Percentiles rank a stretch among this genome's conserved stretches.
Conservation (phyloP, 257 asterid species). For the Solanum virginianum region DNA sequence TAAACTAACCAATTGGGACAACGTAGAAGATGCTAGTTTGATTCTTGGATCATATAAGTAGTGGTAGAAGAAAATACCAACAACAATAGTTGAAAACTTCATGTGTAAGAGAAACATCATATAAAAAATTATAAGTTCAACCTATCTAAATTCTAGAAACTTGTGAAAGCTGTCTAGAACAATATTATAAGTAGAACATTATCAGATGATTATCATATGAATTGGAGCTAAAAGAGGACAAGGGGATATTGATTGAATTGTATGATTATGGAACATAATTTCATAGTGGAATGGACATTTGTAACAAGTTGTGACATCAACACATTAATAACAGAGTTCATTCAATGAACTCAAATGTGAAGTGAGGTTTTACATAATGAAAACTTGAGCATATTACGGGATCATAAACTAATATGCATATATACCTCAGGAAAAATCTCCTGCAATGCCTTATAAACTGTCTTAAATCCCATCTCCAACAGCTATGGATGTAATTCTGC, state of each 20-base stretch:
- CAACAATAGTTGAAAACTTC: neutral
- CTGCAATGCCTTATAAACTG: conserved; percentile 14
- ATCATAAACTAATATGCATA: neutral
- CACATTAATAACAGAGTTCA: neutral
- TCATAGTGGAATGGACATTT: neutral
- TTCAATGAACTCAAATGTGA: neutral
- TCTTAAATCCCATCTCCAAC: conserved; percentile 21
- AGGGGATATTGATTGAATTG: neutral
- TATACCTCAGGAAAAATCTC: conserved; percentile 32
- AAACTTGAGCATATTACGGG: neutral
- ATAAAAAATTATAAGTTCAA: neutral
- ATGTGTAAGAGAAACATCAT: neutral
- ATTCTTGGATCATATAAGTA: neutral
- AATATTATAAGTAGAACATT: neutral
- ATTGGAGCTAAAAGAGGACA: neutral
- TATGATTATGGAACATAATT: neutral
- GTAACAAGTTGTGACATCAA: neutral
- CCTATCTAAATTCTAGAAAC: neutral
- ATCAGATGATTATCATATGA: neutral
- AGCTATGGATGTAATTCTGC: neutral
- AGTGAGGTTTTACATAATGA: neutral
- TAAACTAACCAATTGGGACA: neutral
- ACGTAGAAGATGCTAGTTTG: neutral
- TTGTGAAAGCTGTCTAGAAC: neutral
- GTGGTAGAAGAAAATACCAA: neutral